phyloP scores from a whole-genome alignment of 2,329 filamentous ascomycete genomes.

The Talaromyces pinophilus region DNA sequence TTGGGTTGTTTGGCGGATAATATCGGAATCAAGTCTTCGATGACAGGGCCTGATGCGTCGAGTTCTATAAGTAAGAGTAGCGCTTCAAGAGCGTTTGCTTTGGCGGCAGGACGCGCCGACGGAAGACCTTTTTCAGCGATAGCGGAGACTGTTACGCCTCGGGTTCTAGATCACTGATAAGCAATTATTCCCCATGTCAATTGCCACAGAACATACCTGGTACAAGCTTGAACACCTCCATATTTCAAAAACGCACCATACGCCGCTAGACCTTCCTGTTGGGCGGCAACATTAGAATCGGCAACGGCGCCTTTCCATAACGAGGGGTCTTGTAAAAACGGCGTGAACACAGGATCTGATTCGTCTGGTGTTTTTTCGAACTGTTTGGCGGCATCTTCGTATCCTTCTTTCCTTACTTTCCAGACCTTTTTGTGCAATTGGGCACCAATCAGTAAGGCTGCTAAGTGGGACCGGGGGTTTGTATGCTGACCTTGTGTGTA shows the following conservation, averaged over 20 bases:
- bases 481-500: slow-evolving; percentile 43
- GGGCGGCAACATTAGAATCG: slow-evolving; percentile 95
- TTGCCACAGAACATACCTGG: slow-evolving; percentile 53
- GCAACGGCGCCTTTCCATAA: slow-evolving; percentile 91
- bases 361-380: slow-evolving; percentile 86
- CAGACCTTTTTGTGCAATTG: slow-evolving; percentile 62
- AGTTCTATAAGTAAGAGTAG: slow-evolving; percentile 86
- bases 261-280: slow-evolving; percentile 85
- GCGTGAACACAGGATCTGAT: slow-evolving; percentile 78
- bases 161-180: slow-evolving; percentile 57
- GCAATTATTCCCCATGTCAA: slow-evolving; percentile 14
- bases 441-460: slow-evolving; percentile 10
- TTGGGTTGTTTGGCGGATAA: slow-evolving; percentile 90
- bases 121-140: slow-evolving; percentile 90
- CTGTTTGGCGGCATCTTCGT: slow-evolving; percentile 85
- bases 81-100: slow-evolving; percentile 82
- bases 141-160: slow-evolving; percentile 70
- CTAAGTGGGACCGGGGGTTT: background rate
- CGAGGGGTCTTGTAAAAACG: slow-evolving; percentile 79
- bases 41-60: slow-evolving; percentile 78
- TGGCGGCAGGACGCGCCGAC: slow-evolving; percentile 84
- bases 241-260: slow-evolving; percentile 92
- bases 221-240: slow-evolving; percentile 75
- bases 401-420: slow-evolving; percentile 95
- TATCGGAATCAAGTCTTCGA: slow-evolving; percentile 85